Base-by-base conservation (phyloP, 495 filamentous ascomycete genomes). In the Penicillium maclennaniae region DNA sequence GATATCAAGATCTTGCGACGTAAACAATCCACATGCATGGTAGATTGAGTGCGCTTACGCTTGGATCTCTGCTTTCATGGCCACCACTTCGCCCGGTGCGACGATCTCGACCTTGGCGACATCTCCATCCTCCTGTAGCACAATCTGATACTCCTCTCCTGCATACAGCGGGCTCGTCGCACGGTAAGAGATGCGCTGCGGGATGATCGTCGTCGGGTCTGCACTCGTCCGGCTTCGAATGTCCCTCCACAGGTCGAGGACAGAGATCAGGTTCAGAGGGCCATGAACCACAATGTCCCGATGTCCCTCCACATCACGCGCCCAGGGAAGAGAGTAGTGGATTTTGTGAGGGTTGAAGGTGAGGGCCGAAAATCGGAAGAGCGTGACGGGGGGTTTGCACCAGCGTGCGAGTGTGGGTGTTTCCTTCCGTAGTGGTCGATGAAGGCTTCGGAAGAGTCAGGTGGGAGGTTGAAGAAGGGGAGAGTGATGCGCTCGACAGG, bases 281-380 rank as follows among this genome's bases (percentile, higher is more conserved):
- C 82, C 83, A 58, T 87, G 84, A 15, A 87, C 83, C 5, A 86
- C 82, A 10, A 82, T 59, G 50, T 77, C 74, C 26, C 69, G 72
- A 53, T 86, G 83, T 0, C 81, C 81, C 51, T 87, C 84, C 15
- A 85, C 73, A 14, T 78, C 68, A 4, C 72, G 68, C 14, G 77
- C 78, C 83, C 83, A 87, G 4, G 74, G 69, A 3, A 70, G 63
- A 34, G 83, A 83, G 61, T 86, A 88, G 60, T 89, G 86, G 38
- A 89, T 89, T 64, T 82, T 87, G 58, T 88, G 87, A 0, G 76
- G 81, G 53, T 88, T 89, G 65, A 86, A 88, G 3, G 85, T 89
- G 20, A 90, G 65, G 0, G 86, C 86, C 0, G 83, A 86, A 71
- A 89, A 89, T 4, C 85, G 78, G 63, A 88, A 88, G 7, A 89